Evolutionary conservation across 345 rosid genomes (phyloP).

Genomic region (Populus alba): DNA sequence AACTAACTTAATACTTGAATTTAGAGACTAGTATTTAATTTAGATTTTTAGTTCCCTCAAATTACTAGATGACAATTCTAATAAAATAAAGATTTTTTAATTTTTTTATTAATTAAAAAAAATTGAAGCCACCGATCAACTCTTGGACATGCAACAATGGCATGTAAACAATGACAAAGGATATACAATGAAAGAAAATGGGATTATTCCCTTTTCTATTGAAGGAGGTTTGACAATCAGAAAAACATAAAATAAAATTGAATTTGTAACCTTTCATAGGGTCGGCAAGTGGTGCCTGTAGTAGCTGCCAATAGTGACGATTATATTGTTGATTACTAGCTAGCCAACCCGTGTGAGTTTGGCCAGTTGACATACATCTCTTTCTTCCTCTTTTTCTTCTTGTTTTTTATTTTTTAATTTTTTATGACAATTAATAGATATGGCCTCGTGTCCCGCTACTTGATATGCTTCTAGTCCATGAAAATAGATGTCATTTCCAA

Average conservation of each 20-base stretch:
- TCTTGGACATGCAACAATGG: not conserved
- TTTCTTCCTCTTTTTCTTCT: not conserved
- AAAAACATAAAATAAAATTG: too few species aligned
- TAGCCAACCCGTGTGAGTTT: not conserved
- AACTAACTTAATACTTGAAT: too few species aligned
- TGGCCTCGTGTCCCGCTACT: conserved; percentile 4
- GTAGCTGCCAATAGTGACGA: not conserved
- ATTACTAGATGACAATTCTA: fast-evolving
- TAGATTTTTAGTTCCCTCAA: too few species aligned
- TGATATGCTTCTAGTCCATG: conserved; percentile 5
- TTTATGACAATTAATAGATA: not conserved
- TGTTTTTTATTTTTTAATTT: too few species aligned
- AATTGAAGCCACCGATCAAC: too few species aligned
- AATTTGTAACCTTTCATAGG: not conserved
- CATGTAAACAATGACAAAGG: not conserved
- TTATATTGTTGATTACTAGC: not conserved
- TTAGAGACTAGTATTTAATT: too few species aligned
- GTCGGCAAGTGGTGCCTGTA: not conserved
- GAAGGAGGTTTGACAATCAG: not conserved
- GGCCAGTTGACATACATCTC: not conserved
- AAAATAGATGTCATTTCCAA: not conserved
- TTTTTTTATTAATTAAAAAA: too few species aligned
- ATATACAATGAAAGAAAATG: not conserved
- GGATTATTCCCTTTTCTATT: not conserved
- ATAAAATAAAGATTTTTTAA: too few species aligned